Evolutionary conservation across 2,329 filamentous ascomycete genomes (phyloP), one percentile per base, ranked within the genome.

Genomic region (Phaeosphaeriaceae sp.): DNA sequence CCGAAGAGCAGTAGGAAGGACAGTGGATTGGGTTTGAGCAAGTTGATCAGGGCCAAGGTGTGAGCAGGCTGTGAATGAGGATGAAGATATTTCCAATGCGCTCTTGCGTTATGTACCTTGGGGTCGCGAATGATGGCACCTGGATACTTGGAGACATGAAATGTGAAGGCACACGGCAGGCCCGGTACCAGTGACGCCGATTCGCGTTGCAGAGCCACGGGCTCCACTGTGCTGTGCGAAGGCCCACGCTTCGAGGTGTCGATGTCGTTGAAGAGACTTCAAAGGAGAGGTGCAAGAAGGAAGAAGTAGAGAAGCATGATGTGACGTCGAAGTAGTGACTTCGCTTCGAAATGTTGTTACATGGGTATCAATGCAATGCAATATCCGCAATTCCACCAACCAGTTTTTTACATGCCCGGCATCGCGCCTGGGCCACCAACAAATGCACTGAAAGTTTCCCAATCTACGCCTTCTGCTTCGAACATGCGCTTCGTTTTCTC

Each of bases 401-500:
- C 27, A 48, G 40, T 17, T 33, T 17, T 33, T 56, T 60, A 66
- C 58, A 74, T 67, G 11, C 84, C 83, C 51, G 84, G 81, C 77
- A 88, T 79, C 1, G 83, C 84, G 56, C 85, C 79, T 69, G 88
- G 78, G 0, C 88, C 88, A 17, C 87, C 88, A 54, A 90, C 86
- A 27, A 91, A 88, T 62, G 86, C 85, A 86, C 92, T 92, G 54
- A 97, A 87, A 56, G 85, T 81, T 61, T 94, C 91, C 78, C 96
- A 96, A 73, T 97, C 86, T n/a, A 97, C 85, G 0, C 86, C 88
- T 50, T 93, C 85, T 46, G 84, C 83, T 61, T 88, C 83, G 73
- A 97, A 96, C 73, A 95, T 81, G 41, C 87, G 85, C 69, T 89
- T 87, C 50, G 93, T 91, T 78, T 93, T 89, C 62, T 86, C 80